phyloP scores from a whole-genome alignment of 495 filamentous ascomycete species.

The Aspergillus asperescens region DNA sequence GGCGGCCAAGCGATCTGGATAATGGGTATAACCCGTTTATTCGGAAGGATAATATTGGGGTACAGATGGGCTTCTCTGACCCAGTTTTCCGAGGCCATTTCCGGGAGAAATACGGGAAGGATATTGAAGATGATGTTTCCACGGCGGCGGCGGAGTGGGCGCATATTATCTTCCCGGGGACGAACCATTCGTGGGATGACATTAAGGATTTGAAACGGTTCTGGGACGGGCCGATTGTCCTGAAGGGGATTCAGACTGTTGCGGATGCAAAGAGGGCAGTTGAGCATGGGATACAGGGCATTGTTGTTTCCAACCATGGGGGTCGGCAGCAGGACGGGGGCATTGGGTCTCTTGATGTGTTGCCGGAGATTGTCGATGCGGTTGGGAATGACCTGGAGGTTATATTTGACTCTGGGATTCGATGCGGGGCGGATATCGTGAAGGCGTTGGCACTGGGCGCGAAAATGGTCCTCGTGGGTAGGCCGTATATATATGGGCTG shows the following conservation, averaged over 20 bases:
- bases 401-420: slow-evolving; percentile 79
- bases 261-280: slow-evolving; percentile 46
- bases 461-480: slow-evolving; percentile 70
- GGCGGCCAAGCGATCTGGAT: slow-evolving; percentile 55
- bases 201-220: slow-evolving; percentile 23
- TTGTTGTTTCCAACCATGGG: slow-evolving; percentile 43
- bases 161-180: slow-evolving; percentile 39
- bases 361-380: slow-evolving; percentile 83
- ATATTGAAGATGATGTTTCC: slow-evolving; percentile 38
- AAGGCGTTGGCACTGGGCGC: slow-evolving; percentile 90
- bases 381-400: slow-evolving; percentile 74
- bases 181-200: slow-evolving; percentile 49
- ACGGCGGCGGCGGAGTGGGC: slow-evolving; percentile 38
- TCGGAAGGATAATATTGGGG: slow-evolving; percentile 32
- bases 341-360: slow-evolving; percentile 74
- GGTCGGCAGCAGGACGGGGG: slow-evolving; percentile 46
- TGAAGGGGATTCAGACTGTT: slow-evolving; percentile 27
- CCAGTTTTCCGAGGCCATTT: slow-evolving; percentile 51
- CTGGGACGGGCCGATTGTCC: slow-evolving; percentile 11
- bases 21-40: slow-evolving; percentile 50
- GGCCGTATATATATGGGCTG: slow-evolving; percentile 74
- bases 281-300: slow-evolving; percentile 46
- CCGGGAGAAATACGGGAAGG: slow-evolving; percentile 26
- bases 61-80: slow-evolving; percentile 48
- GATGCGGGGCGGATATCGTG: slow-evolving; percentile 85